Conservation (phyloP, 441 rosid species). For the Euphorbia corollata region DNA sequence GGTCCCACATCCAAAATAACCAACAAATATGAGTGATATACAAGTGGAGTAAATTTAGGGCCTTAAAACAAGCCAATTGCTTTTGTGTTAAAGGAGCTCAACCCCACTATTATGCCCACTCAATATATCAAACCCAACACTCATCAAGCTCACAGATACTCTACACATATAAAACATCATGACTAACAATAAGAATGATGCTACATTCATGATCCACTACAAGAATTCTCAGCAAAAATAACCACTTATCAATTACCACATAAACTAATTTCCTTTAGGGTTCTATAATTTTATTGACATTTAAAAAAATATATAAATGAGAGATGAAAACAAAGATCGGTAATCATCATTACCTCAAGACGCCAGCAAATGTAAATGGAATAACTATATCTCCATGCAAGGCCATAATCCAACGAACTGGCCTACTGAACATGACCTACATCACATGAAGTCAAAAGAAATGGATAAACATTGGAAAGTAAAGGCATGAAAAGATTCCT, state of each 20-base stretch:
- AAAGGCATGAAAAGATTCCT: conserved; percentile 12
- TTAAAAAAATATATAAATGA: background rate
- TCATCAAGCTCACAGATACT: too few relatives aligned
- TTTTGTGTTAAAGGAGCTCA: too few relatives aligned
- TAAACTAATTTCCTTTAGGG: conserved; percentile 2
- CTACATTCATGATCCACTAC: background rate
- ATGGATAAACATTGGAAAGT: background rate
- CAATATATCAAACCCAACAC: too few relatives aligned
- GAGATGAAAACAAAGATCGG: conserved; percentile 15
- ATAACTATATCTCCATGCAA: conserved; percentile 75
- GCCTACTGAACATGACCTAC: conserved; percentile 85
- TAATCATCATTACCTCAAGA: conserved; percentile 52
- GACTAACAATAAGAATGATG: background rate
- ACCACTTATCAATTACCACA: background rate
- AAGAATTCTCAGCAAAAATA: background rate
- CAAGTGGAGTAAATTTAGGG: too few relatives aligned
- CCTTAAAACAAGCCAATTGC: too few relatives aligned
- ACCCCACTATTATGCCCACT: too few relatives aligned
- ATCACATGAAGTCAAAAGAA: conserved; percentile 17
- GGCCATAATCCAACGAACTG: conserved; percentile 94
- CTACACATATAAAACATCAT: background rate
- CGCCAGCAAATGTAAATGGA: conserved; percentile 83
- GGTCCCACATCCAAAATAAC: too few relatives aligned
- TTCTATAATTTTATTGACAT: background rate
- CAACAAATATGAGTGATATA: too few relatives aligned